Evolutionary conservation across 164 flowering plant genomes (phyloP), one percentile per base, ranked within the genome.

Genomic region (Liquidambar formosana): DNA sequence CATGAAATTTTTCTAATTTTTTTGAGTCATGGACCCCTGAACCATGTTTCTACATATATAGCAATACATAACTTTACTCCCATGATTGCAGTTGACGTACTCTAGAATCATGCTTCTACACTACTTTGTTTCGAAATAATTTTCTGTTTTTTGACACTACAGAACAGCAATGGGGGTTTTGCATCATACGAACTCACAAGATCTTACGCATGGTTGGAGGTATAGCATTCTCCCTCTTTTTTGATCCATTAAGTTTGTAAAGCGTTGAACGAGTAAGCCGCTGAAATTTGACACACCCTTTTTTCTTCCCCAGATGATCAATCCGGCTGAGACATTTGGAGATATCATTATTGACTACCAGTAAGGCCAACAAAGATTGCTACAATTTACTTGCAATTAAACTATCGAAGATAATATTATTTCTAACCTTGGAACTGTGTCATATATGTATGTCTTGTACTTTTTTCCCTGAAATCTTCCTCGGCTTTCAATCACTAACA

Each of bases 131-230:
- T 13, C 13, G 15, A 12, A 26, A 5, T 10, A 59, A 26, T 22
- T 25, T 4, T 15, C 21, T 54, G 54, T 16, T 33, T 6, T 27
- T 33, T 26, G 5, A 25, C 23, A 53, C 26, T 69, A 48, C 80
- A 87, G 86, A 87, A 83, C 57, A 49, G 27, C 28, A 73, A 70
- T 76, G 91, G 89, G 26, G 87, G 91, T 12, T 85, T 80, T 69
- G 86, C 87, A 18, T 69, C 91, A 14, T 87, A 81, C 68, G 91
- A 87, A 71, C 86, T 82, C 48, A 80, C 85, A 33, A 78, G 91
- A 75, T 82, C 91, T 0, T 85, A 82, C 69, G 33, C 79, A 1
- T 87, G 86, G 86, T 53, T 87, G 65, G 91, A 87, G 91, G 91
- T 81, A 66, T 25, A 43, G 6, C 10, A 47, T 60, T 43, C n/a